These are phyloP conservation scores for Cryptococcus hybrid DNA, from an alignment of 1,284 basidiomycete species.

Conservation along the genomic window DNA sequence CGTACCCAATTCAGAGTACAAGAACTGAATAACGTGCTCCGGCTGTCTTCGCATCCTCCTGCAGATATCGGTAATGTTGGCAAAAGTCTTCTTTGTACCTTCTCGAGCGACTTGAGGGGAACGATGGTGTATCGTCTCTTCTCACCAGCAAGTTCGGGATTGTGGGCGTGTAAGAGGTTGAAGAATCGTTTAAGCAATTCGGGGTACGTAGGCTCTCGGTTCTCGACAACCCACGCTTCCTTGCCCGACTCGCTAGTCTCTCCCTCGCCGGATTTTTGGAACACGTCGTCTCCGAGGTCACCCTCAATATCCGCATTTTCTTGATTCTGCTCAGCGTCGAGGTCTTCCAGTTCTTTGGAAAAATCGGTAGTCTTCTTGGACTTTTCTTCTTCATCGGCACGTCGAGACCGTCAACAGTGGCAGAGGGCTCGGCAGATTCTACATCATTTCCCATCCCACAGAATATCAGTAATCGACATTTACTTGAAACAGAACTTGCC, in stretches of 20 bases:
- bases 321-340: constrained; percentile 53
- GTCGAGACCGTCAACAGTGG: constrained; percentile 51
- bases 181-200: constrained; percentile 97
- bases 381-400: constrained; percentile 57
- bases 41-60: constrained; percentile 98
- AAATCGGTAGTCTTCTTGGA: constrained; percentile 54
- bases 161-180: constrained; percentile 84
- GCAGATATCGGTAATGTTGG: constrained; percentile 97
- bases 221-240: constrained; percentile 77
- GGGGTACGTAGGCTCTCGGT: constrained; percentile 91
- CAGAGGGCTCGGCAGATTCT: constrained; percentile 22
- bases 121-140: constrained; percentile 96
- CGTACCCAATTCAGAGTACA: constrained; percentile 98
- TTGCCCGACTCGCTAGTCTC: constrained; percentile 54
- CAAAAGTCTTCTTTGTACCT: constrained; percentile 92
- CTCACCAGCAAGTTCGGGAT: constrained; percentile 84
- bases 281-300: constrained; percentile 81
- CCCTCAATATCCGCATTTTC: constrained; percentile 57
- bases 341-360: constrained; percentile 69
- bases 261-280: constrained; percentile 58
- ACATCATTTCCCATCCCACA: constrained; percentile 1
- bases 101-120: constrained; percentile 92
- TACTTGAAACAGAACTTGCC: no score
- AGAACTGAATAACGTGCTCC: constrained; percentile 98
- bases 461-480: background rate